phyloP scores from a whole-genome alignment of 78 protist genomes.

The Dictyostelium purpureum region DNA sequence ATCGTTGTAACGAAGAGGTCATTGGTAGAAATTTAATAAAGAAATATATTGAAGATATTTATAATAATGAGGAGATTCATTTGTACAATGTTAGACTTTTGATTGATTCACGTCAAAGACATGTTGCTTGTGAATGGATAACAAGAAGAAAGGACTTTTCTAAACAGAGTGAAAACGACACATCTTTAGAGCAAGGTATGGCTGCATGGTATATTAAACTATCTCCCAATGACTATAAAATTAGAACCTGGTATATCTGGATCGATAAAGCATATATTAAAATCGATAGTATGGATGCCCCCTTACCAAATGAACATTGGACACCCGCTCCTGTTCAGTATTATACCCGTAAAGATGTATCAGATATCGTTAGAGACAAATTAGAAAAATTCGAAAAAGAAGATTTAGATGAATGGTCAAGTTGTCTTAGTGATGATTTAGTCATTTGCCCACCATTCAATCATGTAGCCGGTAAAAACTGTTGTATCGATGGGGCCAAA shows the following conservation, averaged over 20 bases:
- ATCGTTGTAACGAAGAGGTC: slow-evolving; percentile 29
- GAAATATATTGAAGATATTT: not conserved
- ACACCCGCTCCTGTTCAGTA: not conserved
- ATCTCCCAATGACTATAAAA: not conserved
- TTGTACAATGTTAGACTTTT: not conserved
- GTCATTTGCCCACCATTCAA: slow-evolving; percentile 39
- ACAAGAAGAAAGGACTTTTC: slow-evolving; percentile 6
- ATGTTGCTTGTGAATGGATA: slow-evolving; percentile 4
- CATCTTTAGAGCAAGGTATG: not conserved
- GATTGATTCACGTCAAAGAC: slow-evolving; percentile 10
- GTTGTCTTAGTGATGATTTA: not conserved
- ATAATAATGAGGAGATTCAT: not conserved
- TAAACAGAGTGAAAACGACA: not conserved
- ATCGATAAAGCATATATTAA: not conserved
- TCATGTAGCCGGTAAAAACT: not conserved
- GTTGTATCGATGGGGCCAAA: not conserved
- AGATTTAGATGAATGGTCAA: not conserved
- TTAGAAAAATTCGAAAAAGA: not conserved
- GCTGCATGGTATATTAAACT: slow-evolving; percentile 36
- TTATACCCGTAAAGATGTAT: not conserved
- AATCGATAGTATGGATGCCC: not conserved
- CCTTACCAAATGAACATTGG: not conserved
- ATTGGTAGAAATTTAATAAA: slow-evolving; percentile 48
- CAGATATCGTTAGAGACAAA: not conserved
- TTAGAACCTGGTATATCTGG: slow-evolving; percentile 65